Evolutionary conservation across 441 rosid genomes (phyloP).

Genomic region (Gossypium trilobum): DNA sequence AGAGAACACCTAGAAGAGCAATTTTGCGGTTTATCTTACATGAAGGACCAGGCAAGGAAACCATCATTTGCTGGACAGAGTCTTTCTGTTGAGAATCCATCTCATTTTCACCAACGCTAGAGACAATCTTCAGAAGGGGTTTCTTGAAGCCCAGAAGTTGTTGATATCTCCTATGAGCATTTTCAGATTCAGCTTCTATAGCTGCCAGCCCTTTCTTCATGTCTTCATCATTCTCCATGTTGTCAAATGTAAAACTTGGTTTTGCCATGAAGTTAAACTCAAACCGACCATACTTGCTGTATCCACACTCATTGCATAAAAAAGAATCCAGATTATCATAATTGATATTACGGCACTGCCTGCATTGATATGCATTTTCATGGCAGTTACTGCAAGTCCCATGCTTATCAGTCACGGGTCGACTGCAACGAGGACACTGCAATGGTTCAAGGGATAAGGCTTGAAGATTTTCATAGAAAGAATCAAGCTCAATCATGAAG

Average conservation of each 20-base stretch:
- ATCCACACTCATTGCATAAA: constrained; percentile 99
- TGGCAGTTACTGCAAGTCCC: constrained; percentile 98
- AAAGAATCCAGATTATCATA: constrained; percentile 98
- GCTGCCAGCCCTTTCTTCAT: constrained; percentile 99
- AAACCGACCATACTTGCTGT: constrained; percentile 98
- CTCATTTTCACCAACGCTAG: constrained; percentile 98
- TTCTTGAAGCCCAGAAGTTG: constrained; percentile 99
- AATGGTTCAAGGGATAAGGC: constrained; percentile 97
- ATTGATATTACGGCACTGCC: constrained; percentile 99
- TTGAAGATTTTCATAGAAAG: constrained; percentile 99
- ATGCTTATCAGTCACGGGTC: constrained; percentile 96
- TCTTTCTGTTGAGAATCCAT: constrained; percentile 99
- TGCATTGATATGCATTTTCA: constrained; percentile 99
- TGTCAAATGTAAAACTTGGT: constrained; percentile 96
- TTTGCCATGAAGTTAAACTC: constrained; percentile 99
- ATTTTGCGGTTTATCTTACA: constrained; percentile 98
- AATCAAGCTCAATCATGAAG: constrained; percentile 99
- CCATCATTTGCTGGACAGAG: constrained; percentile 99
- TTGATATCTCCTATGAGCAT: constrained; percentile 99
- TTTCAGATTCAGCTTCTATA: constrained; percentile 98
- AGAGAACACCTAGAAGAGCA: constrained; percentile 97
- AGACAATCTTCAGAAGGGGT: constrained; percentile 96
- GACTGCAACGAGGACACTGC: constrained; percentile 99
- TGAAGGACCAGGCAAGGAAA: constrained; percentile 96
- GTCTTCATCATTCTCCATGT: constrained; percentile 99